Base-by-base conservation (phyloP, 805 yeast species). In the Tetrapisispora arboricola region DNA sequence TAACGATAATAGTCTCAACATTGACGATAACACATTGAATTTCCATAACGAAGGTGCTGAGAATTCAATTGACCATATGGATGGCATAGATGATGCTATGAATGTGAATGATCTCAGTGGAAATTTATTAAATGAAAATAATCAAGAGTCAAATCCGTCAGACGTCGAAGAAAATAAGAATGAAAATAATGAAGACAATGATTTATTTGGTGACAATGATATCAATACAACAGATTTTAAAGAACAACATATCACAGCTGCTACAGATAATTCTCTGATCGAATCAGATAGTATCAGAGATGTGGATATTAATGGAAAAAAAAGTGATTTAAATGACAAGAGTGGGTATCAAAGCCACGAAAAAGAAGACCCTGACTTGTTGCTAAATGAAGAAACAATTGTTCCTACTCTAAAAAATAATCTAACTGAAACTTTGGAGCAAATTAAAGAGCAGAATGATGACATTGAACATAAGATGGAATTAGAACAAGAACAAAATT, bases 191-290 rank as follows among this genome's bases (percentile, higher is more conserved):
- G 41, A 38, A 8, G 35, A 32, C 13, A 25, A 38, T 4, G 30
- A 24, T 25, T 18, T 38, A 15, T 38, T 38, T 25, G 41, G 41
- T 13, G 41, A 38, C 7, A 28, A 18, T n/a, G 35, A 25, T 12
- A n/a, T 21, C 12, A 19, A 32, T 22, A 7, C n/a, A n/a, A n/a
- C 36, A 3, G 27, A 20, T 19, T 6, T 15, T 11, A 18, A 32
- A 32, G 17, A 20, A n/a, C n/a, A n/a, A n/a, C n/a, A n/a, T n/a
- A n/a, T n/a, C n/a, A n/a, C n/a, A n/a, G n/a, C n/a, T n/a, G n/a
- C n/a, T n/a, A n/a, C n/a, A n/a, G n/a, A n/a, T n/a, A n/a, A n/a
- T n/a, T n/a, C n/a, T n/a, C n/a, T n/a, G n/a, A n/a, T n/a, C n/a
- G n/a, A n/a, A n/a, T n/a, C n/a, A n/a, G n/a, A n/a, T n/a, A n/a